Evolutionary conservation across 352 stramenopile genomes (phyloP), one percentile per base, ranked within the genome.

Genomic region (Globisporangium spiculum): DNA sequence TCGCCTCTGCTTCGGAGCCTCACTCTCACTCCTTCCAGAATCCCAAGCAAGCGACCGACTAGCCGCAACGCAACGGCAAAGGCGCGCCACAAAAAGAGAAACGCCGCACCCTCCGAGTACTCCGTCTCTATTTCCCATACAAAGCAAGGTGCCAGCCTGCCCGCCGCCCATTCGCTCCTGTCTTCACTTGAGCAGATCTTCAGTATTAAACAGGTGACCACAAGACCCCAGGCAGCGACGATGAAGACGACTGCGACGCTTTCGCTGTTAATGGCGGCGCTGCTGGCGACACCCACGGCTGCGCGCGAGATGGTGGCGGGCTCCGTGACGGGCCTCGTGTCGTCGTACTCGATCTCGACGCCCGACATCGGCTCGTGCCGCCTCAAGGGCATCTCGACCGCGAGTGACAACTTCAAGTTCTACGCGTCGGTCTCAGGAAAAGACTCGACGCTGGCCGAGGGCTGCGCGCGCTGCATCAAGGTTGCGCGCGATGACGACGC

Each of bases 381-480:
- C 14, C 77, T 95, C 56, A 83, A 91, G 70, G 81, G 84, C 72
- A 78, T 93, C 58, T 66, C 73, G 9, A 50, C 60, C 3, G 67
- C 65, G 59, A 90, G 79, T 61, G 84, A 87, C 65, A 93, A 91
- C 65, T 91, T 90, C 73, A 92, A 92, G 72, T 75, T 81, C 65
- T 95, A 92, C 73, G 88, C 84, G 56, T 92, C 84, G 9, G 76
- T 95, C 27, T 78, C 83, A 4, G 81, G 71, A 68, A 83, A 84
- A 59, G 78, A 91, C 69, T 70, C 75, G 60, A 56, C 65, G 60
- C 72, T 92, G 7, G 88, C 86, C 68, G 68, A 85, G 2, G 83
- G 73, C 26, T 95, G 88, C 65, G 84, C 72, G 48, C 88, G 88
- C 48, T 95, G 88, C 74, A 82, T 95, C 68, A 86, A 88, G 57